phyloP scores from a whole-genome alignment of 805 yeast genomes.

The Candida ipomoeae region DNA sequence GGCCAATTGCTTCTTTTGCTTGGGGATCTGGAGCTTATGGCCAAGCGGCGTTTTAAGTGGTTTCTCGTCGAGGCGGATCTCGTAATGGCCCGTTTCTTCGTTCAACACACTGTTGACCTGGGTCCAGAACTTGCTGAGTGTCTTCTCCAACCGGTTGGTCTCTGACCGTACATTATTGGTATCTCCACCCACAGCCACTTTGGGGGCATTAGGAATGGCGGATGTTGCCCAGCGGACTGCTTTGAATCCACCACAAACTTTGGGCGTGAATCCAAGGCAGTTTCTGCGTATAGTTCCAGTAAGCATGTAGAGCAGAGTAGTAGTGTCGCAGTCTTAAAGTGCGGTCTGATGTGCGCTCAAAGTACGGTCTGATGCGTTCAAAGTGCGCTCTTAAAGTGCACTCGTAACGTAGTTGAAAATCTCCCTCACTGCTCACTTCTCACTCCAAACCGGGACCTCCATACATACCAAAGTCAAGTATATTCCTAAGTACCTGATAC shows the following conservation, averaged over 20 bases:
- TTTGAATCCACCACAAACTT: neutral
- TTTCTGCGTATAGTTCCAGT: neutral
- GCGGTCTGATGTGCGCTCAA: too few relatives aligned
- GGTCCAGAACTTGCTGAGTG: conserved; percentile 78
- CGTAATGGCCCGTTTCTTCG: conserved; percentile 31
- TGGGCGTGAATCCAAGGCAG: neutral
- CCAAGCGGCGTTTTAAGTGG: conserved; percentile 86
- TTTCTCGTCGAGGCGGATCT: conserved; percentile 66
- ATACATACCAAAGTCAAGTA: too few relatives aligned
- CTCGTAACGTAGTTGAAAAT: too few relatives aligned
- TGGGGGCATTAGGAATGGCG: neutral
- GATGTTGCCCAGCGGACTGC: conserved; percentile 4
- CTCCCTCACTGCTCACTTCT: too few relatives aligned
- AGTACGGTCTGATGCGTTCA: too few relatives aligned
- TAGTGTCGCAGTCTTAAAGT: too few relatives aligned
- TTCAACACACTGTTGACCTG: conserved; percentile 47
- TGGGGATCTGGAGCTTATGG: conserved; percentile 60
- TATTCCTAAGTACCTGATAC: too few relatives aligned
- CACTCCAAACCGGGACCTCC: too few relatives aligned
- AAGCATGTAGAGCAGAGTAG: neutral
- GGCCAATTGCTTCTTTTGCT: conserved; percentile 58
- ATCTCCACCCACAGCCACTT: conserved; percentile 37
- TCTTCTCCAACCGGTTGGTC: conserved; percentile 65
- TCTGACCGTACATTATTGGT: conserved; percentile 49
- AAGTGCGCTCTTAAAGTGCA: too few relatives aligned